Percentiles rank a stretch among this genome's conserved stretches.
These are phyloP conservation scores for Hypoxylon sp. DNA, from an alignment of 2,329 filamentous ascomycete genomes.

Conservation along the genomic window DNA sequence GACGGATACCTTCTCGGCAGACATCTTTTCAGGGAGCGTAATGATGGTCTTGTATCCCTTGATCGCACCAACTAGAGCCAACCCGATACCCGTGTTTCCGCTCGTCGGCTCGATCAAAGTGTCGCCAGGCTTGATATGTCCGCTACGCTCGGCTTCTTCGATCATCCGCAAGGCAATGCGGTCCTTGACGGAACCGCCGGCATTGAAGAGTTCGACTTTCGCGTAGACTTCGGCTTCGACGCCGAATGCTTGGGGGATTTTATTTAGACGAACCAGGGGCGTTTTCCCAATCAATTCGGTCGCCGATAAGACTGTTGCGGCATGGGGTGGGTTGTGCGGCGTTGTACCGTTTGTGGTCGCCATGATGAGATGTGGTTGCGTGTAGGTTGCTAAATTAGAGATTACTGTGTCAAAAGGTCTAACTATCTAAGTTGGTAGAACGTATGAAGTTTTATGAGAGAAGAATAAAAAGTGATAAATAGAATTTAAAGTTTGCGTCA, in stretches of 20 bases:
- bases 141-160: conserved; percentile 89
- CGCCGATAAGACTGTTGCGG: conserved; percentile 64
- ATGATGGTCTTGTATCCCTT: conserved; percentile 99
- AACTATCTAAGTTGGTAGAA: too few relatives aligned
- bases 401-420: too few relatives aligned
- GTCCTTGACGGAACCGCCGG: conserved; percentile 93
- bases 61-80: conserved; percentile 91
- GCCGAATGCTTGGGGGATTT: conserved; percentile 88
- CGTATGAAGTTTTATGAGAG: background rate
- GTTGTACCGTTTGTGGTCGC: conserved; percentile 20
- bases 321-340: conserved; percentile 42
- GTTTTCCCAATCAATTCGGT: conserved; percentile 94
- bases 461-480: conserved; percentile 1
- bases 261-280: conserved; percentile 93
- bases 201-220: conserved; percentile 93
- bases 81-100: conserved; percentile 96
- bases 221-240: conserved; percentile 90
- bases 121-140: conserved; percentile 95
- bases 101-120: conserved; percentile 98
- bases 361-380: too few relatives aligned
- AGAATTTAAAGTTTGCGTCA: conserved; percentile 22
- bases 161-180: conserved; percentile 97
- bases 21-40: conserved; percentile 99
- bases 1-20: conserved; percentile 95
- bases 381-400: too few relatives aligned